Evolutionary conservation across 2,329 filamentous ascomycete genomes (phyloP).

Genomic region (Pestalotiopsis sp.): DNA sequence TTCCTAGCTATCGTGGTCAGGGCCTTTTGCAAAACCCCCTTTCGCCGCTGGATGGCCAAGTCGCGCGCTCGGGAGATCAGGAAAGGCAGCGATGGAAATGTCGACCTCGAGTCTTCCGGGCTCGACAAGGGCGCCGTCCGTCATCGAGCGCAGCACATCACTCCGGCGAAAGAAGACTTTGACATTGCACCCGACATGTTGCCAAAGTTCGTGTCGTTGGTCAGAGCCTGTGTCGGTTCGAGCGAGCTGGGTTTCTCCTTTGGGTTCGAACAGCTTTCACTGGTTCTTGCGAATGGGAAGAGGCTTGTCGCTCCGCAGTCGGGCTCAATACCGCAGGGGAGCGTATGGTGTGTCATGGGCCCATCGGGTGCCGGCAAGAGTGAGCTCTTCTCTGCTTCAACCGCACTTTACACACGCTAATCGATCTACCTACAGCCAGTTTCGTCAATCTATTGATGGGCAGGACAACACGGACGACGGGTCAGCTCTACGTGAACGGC

Average conservation of each 20-base stretch:
- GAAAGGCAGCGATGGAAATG: neutral
- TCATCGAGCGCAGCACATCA: neutral
- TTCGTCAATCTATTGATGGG: constrained; percentile 6
- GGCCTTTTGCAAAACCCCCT: neutral
- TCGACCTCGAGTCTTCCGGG: neutral
- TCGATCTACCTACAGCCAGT: neutral
- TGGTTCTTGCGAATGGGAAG: neutral
- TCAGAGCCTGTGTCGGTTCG: neutral
- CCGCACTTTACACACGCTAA: neutral
- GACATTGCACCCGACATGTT: neutral
- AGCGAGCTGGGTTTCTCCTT: neutral
- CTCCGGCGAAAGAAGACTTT: neutral
- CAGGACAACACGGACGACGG: neutral
- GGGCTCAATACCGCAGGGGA: neutral
- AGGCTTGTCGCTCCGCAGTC: neutral
- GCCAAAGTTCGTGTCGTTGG: neutral
- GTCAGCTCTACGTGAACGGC: neutral
- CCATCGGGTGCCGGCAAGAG: constrained; percentile 5
- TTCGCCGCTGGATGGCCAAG: neutral
- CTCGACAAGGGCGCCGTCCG: neutral
- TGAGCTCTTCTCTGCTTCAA: neutral
- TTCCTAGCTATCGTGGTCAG: neutral
- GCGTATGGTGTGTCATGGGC: constrained; percentile 7
- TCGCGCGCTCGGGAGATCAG: neutral
- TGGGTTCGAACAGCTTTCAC: neutral